These are phyloP conservation scores for Yarrowia osloensis DNA, from an alignment of 805 yeast genomes.

Conservation along the genomic window DNA sequence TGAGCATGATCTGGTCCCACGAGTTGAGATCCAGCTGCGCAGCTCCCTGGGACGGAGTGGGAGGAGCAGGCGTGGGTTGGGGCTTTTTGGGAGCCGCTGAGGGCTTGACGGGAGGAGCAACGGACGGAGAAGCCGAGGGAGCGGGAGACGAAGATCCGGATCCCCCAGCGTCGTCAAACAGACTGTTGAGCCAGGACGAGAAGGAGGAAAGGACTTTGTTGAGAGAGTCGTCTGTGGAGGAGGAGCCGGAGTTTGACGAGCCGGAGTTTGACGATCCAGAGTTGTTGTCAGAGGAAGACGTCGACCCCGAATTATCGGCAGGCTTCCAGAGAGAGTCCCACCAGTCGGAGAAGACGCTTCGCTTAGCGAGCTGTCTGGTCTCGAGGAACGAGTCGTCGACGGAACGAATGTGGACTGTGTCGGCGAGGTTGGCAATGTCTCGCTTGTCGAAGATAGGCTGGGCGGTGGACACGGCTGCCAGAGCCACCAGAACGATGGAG, in stretches of 20 bases:
- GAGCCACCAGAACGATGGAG: not conserved
- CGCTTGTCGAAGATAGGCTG: not conserved
- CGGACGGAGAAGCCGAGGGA: not conserved
- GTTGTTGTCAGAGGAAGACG: not conserved
- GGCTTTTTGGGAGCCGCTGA: not conserved
- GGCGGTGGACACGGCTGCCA: not conserved
- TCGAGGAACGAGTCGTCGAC: not conserved
- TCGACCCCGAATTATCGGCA: not conserved
- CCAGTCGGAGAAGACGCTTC: not conserved
- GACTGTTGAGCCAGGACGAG: not conserved
- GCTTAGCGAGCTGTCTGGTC: not conserved
- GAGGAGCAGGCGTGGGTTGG: not conserved
- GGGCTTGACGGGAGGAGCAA: not conserved
- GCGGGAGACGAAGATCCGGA: not conserved
- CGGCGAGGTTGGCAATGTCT: too few species aligned
- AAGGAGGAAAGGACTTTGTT: not conserved
- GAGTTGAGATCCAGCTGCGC: constrained; percentile 22
- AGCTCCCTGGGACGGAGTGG: not conserved
- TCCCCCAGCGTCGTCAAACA: not conserved
- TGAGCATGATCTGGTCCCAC: constrained; percentile 33
- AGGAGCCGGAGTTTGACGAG: not conserved
- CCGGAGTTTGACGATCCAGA: too few species aligned
- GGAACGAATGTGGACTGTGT: not conserved
- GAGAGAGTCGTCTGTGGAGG: not conserved
- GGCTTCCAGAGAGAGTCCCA: not conserved